A percentile compares a stretch with the other conserved stretches of the same genome.
Evolutionary conservation across 2,329 filamentous ascomycete genomes (phyloP).

Genomic region (Venturia effusa): DNA sequence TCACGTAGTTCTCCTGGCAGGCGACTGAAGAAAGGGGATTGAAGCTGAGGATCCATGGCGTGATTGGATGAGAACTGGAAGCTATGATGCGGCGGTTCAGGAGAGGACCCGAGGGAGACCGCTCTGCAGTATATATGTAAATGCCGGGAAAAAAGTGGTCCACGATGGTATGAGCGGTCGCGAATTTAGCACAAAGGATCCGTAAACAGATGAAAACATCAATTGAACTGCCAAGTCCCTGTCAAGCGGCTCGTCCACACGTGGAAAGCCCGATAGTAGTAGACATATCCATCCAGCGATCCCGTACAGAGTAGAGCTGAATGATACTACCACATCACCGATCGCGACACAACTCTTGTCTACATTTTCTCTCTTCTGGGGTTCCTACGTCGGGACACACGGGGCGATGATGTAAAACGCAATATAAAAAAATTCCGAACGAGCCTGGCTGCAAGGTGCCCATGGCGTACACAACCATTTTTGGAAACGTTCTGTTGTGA

Average conservation of each 20-base stretch:
- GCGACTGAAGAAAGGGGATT: not conserved
- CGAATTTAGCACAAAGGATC: not conserved
- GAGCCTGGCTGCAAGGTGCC: too few species aligned
- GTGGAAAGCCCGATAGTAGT: not conserved
- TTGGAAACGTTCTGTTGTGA: too few species aligned
- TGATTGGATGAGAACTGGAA: not conserved
- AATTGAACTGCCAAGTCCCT: not conserved
- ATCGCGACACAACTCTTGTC: not conserved
- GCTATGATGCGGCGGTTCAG: not conserved
- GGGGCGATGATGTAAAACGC: not conserved
- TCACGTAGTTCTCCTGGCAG: conserved; percentile 16
- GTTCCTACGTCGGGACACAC: not conserved
- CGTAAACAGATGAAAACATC: not conserved
- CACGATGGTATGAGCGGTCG: not conserved
- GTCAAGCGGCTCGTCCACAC: too few species aligned
- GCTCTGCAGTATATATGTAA: not conserved
- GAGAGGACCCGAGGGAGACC: not conserved
- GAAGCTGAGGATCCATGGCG: not conserved
- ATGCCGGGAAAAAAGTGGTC: not conserved
- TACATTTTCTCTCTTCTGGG: not conserved
- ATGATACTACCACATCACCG: not conserved
- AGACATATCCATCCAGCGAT: too few species aligned
- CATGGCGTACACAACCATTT: too few species aligned
- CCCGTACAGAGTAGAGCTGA: not conserved
- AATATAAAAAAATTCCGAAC: not conserved